Evolutionary conservation across 2,329 filamentous ascomycete genomes (phyloP).

Genomic region (Colletotrichum abscissum): DNA sequence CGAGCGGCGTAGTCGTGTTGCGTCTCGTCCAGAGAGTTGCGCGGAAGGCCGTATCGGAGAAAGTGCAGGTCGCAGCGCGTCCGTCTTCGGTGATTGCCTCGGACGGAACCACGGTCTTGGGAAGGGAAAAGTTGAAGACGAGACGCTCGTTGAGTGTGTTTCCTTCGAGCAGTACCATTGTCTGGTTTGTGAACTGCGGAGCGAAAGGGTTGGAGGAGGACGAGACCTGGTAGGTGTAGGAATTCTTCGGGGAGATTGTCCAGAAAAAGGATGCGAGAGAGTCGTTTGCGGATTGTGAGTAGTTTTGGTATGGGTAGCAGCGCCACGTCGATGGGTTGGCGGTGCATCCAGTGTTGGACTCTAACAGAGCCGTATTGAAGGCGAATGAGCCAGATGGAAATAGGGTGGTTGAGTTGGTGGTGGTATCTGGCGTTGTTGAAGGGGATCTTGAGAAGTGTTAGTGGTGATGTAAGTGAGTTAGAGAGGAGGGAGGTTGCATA

Average conservation of each 20-base stretch:
- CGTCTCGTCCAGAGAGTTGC: constrained; percentile 70
- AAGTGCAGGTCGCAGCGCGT: constrained; percentile 66
- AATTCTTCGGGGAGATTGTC: constrained; percentile 61
- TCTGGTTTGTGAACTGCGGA: constrained; percentile 64
- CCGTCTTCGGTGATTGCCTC: constrained; percentile 54
- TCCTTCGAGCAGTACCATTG: constrained; percentile 60
- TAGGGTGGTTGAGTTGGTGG: constrained; percentile 24
- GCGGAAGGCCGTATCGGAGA: constrained; percentile 64
- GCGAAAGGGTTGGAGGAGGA: constrained; percentile 66
- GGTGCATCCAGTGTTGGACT: constrained; percentile 66
- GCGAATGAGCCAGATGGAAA: constrained; percentile 74
- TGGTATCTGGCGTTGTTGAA: not conserved
- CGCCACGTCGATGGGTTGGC: constrained; percentile 68
- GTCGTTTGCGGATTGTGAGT: constrained; percentile 47
- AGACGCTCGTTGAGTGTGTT: constrained; percentile 65
- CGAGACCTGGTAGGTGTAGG: constrained; percentile 62
- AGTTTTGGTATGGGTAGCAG: constrained; percentile 69
- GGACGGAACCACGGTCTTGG: constrained; percentile 64
- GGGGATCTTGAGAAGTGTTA: constrained; percentile 7
- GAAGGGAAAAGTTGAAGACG: constrained; percentile 64
- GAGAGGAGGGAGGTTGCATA: constrained; percentile 38
- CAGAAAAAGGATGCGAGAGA: constrained; percentile 71
- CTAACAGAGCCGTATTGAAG: constrained; percentile 68
- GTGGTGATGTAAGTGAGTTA: constrained; percentile 10
- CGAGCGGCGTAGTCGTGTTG: constrained; percentile 32